Conservation (phyloP, 768 basidiomycete species). For the Boletales sp. region DNA sequence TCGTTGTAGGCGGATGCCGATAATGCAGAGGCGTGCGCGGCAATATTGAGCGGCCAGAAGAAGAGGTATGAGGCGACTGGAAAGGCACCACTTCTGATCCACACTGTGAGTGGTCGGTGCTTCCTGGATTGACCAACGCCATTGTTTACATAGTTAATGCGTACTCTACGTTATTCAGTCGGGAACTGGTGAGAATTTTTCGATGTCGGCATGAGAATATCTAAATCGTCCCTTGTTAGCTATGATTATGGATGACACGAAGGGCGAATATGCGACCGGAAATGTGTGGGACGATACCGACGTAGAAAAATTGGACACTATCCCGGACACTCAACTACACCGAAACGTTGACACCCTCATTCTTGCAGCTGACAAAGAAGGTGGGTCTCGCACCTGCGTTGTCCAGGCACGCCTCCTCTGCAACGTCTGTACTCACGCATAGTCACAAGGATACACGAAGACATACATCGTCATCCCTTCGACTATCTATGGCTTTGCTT, state of each 20-base stretch:
- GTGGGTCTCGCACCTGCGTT: conserved; percentile 19
- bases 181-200: conserved; percentile 39
- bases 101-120: conserved; percentile 46
- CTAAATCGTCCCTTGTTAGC: conserved; percentile 20
- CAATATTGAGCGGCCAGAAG: conserved; percentile 52
- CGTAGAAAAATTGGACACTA: conserved; percentile 41
- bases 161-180: conserved; percentile 32
- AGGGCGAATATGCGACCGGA: conserved; percentile 36
- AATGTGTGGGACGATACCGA: conserved; percentile 49
- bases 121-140: background rate
- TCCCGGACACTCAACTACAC: conserved; percentile 45
- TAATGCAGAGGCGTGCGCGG: conserved; percentile 39
- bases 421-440: background rate
- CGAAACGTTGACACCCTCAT: conserved; percentile 47
- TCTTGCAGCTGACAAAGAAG: conserved; percentile 46
- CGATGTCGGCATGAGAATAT: too few species aligned
- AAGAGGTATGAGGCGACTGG: conserved; percentile 41
- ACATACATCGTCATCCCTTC: conserved; percentile 47
- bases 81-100: conserved; percentile 47
- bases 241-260: conserved; percentile 42
- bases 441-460: conserved; percentile 15
- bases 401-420: too few species aligned
- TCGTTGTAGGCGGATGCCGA: conserved; percentile 43
- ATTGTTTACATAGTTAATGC: too few species aligned
- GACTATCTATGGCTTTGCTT: conserved; percentile 59